phyloP scores from a whole-genome alignment of 1,284 basidiomycete species.

The Ceratobasidium sp. region DNA sequence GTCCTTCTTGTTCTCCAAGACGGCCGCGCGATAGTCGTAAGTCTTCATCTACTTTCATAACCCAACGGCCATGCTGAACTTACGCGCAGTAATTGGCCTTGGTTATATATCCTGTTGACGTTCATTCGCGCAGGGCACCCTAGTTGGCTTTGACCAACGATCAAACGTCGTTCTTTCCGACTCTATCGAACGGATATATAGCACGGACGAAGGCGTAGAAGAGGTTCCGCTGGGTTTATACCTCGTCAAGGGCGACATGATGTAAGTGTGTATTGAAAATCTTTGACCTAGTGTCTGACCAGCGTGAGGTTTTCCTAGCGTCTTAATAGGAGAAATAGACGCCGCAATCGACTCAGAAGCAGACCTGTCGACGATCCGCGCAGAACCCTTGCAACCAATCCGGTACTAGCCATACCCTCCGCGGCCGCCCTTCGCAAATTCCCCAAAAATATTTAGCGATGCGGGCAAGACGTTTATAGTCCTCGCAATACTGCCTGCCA shows the following conservation, averaged over 20 bases:
- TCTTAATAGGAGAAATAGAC: slow-evolving; percentile 93
- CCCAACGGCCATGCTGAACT: slow-evolving; percentile 21
- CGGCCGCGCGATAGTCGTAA: slow-evolving; percentile 86
- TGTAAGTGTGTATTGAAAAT: slow-evolving; percentile 67
- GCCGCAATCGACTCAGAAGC: slow-evolving; percentile 83
- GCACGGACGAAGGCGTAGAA: slow-evolving; percentile 90
- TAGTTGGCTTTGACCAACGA: slow-evolving; percentile 93
- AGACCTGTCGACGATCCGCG: slow-evolving; percentile 84
- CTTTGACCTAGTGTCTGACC: slow-evolving; percentile 53
- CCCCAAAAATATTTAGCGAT: not conserved
- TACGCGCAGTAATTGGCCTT: slow-evolving; percentile 35
- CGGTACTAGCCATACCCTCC: slow-evolving; percentile 66
- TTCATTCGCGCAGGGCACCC: slow-evolving; percentile 71
- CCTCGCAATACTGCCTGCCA: no score
- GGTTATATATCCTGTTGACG: slow-evolving; percentile 33
- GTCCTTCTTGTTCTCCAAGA: slow-evolving; percentile 93
- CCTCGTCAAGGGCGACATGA: slow-evolving; percentile 97
- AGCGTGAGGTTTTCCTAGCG: slow-evolving; percentile 62
- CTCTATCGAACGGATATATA: slow-evolving; percentile 91
- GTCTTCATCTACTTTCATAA: slow-evolving; percentile 54
- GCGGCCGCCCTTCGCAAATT: not conserved
- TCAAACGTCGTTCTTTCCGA: slow-evolving; percentile 94
- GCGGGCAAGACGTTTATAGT: no score
- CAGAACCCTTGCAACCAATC: slow-evolving; percentile 88
- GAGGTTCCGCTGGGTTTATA: slow-evolving; percentile 97